Conservation (phyloP, 2,329 filamentous ascomycete species). For the Thermoascus crustaceus region DNA sequence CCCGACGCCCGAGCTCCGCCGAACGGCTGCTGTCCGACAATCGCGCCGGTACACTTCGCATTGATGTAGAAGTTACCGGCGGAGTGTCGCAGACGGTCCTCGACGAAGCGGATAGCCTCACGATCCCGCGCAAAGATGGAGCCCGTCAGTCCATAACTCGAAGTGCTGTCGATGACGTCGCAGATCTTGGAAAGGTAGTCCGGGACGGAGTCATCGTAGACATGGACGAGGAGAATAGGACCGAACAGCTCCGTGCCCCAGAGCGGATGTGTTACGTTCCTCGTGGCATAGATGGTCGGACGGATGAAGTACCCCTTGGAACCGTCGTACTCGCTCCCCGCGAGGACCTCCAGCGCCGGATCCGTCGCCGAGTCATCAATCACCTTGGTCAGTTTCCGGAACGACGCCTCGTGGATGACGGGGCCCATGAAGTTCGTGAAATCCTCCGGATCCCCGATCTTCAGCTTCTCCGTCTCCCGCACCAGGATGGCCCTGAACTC, state of each 20-base stretch:
- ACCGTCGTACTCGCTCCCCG: constrained; percentile 66
- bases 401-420: constrained; percentile 70
- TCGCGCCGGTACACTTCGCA: constrained; percentile 54
- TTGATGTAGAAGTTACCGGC: constrained; percentile 38
- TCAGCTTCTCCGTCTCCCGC: constrained; percentile 57
- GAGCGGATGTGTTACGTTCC: constrained; percentile 61
- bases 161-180: constrained; percentile 33
- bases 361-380: constrained; percentile 73
- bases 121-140: constrained; percentile 33
- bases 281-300: constrained; percentile 69
- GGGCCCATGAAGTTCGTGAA: constrained; percentile 72
- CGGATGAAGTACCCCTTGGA: constrained; percentile 71
- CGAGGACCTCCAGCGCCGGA: constrained; percentile 58
- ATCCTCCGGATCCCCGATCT: constrained; percentile 58
- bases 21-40: constrained; percentile 65
- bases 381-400: constrained; percentile 65
- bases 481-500: constrained; percentile 60
- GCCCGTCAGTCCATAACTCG: constrained; percentile 30
- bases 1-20: constrained; percentile 61
- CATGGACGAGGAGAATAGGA: constrained; percentile 61
- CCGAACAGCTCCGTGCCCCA: constrained; percentile 73
- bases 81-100: constrained; percentile 28
- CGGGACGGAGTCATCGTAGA: constrained; percentile 68
- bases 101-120: constrained; percentile 26
- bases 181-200: constrained; percentile 46